These are phyloP conservation scores for Fragaria ananassa DNA, from an alignment of 306 rosid genomes.

Conservation along the genomic window DNA sequence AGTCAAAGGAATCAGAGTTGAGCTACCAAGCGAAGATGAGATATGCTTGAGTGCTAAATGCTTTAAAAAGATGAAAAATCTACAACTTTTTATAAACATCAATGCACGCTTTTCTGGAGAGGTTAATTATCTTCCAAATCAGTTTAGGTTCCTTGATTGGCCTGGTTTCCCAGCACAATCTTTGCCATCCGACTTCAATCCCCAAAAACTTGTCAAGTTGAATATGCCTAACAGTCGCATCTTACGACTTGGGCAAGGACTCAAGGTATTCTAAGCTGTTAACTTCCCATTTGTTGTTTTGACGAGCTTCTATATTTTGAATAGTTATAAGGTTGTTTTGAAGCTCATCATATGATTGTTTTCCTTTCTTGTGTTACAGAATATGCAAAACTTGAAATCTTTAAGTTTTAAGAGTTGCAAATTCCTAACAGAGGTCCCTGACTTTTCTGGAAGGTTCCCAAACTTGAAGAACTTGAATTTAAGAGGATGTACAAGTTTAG, in stretches of 20 bases:
- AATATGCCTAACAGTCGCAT: not conserved
- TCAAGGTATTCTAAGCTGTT: not conserved
- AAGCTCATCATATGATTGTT: not conserved
- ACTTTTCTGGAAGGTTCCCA: not conserved
- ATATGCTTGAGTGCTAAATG: constrained; percentile 18
- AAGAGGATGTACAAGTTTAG: not conserved
- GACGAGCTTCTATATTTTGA: not conserved
- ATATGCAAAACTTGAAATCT: not conserved
- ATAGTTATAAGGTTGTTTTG: not conserved
- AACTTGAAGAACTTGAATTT: not conserved
- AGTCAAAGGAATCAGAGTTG: not conserved
- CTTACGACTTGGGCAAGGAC: not conserved
- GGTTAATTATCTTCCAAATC: constrained; percentile 29
- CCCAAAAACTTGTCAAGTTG: not conserved
- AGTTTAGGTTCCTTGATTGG: constrained; percentile 42
- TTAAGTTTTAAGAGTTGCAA: not conserved
- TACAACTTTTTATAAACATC: constrained; percentile 26
- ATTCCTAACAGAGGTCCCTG: not conserved
- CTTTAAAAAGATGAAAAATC: constrained; percentile 25
- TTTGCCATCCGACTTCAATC: not conserved
- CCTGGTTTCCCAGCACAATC: no score
- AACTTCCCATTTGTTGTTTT: not conserved
- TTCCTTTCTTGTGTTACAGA: no score
- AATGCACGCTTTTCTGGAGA: constrained; percentile 24
- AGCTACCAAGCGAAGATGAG: constrained; percentile 4